Base-by-base conservation (phyloP, 108 stramenopile genomes). In the Nitzschia sp. region DNA sequence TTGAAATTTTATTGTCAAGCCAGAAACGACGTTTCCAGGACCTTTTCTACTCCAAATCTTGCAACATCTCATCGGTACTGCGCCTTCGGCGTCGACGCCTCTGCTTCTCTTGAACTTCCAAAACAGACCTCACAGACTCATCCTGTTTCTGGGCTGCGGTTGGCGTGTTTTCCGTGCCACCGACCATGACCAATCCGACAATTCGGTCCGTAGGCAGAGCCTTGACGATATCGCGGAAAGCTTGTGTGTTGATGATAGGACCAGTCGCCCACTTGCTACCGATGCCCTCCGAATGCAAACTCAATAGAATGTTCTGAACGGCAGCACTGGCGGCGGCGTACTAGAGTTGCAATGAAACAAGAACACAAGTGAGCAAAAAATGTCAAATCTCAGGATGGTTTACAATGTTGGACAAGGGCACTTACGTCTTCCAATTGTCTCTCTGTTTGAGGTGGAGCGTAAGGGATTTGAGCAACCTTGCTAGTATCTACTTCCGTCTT, bases 321-420 rank as follows among this genome's bases (percentile, higher is more conserved):
- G 87, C 86, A 15, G 92, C 87, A 68, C 82, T 89, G 10, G 88
- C 63, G 1, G 85, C 63, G 10, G 86, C 92, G 51, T 88, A 90
- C 71, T 79, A 37, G 12, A 52, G 52, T 9, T 19, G 46, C 57
- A 59, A 40, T 29, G 29, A 21, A 40, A 63, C 15, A 37, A 37
- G 37, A 57, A 58, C 34, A 24, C 20, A 25, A 54, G 19, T 15
- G 53, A 54, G 21, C 3, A 15, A 54, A 1, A 17, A 5, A 2
- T 6, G 2, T 20, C 20, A 3, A 20, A 55, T 8, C 22, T 20
- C 19, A 20, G 22, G 53, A 55, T 8, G 26, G 2, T 61, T 1
- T 38, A 68, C 40, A 7, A 2, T 34, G 29, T n/a, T n/a, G 29
- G 29, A 34, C 5, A 34, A 34, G 5, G 29, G 29, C 25, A 67